Evolutionary conservation across 177 flowering plant genomes (phyloP).

Genomic region (Telopea speciosissima): DNA sequence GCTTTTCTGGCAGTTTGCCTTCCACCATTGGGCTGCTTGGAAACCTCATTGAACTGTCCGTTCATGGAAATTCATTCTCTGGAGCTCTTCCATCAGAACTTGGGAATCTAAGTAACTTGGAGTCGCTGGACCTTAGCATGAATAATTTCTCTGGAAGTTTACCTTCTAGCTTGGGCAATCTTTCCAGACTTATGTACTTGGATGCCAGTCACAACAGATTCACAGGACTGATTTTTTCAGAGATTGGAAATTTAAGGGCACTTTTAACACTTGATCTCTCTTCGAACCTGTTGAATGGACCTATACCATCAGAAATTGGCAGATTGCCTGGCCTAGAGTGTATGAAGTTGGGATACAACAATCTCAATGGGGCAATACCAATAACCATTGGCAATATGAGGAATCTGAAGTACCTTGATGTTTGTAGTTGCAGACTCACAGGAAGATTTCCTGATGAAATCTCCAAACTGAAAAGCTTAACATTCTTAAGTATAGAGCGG

Average conservation of each 20-base stretch:
- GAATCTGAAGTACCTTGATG: conserved; percentile 28
- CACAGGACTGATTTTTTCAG: conserved; percentile 29
- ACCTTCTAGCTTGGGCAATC: conserved; percentile 41
- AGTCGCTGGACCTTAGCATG: conserved; percentile 38
- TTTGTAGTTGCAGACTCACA: conserved; percentile 30
- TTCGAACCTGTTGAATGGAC: conserved; percentile 31
- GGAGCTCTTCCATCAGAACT: conserved; percentile 47
- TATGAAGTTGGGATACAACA: conserved; percentile 26
- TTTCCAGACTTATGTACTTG: conserved; percentile 34
- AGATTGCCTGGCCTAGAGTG: conserved; percentile 22
- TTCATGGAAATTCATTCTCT: conserved; percentile 39
- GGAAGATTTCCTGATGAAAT: conserved; percentile 45
- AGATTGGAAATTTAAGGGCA: conserved; percentile 9
- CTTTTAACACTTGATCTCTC: conserved; percentile 36
- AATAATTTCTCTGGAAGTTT: conserved; percentile 46
- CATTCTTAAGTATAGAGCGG: conserved; percentile 36
- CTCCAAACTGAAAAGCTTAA: conserved; percentile 33
- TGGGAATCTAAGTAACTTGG: conserved; percentile 33
- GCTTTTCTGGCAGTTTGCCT: conserved; percentile 43
- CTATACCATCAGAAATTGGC: conserved; percentile 32
- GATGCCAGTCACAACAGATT: conserved; percentile 39
- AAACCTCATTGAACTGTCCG: conserved; percentile 39
- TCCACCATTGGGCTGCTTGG: conserved; percentile 37
- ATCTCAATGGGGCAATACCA: conserved; percentile 35
- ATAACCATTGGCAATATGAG: conserved; percentile 34